A percentile compares a stretch with the other conserved stretches of the same genome.
Evolutionary conservation across 1,284 basidiomycete genomes (phyloP).

Genomic region (Ustilago trichophora): DNA sequence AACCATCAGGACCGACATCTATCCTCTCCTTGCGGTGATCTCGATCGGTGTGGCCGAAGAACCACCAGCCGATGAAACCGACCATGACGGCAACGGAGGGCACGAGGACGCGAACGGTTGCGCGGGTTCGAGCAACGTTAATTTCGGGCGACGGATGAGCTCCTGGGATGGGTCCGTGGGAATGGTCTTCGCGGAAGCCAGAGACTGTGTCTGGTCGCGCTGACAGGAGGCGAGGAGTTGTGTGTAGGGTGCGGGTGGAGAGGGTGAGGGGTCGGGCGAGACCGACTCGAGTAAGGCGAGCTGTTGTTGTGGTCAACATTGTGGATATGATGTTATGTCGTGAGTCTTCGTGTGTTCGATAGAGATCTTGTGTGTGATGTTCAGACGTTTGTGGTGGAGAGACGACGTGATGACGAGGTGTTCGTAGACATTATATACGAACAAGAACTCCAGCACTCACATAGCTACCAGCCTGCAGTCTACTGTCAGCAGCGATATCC

Average conservation of each 20-base stretch:
- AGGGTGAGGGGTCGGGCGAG: background rate
- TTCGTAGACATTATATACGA: background rate
- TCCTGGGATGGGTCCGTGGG: conserved; percentile 35
- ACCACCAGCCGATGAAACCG: conserved; percentile 50
- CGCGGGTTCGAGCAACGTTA: conserved; percentile 28
- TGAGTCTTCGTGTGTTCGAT: background rate
- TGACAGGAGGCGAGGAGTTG: conserved; percentile 15
- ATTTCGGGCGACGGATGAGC: conserved; percentile 40
- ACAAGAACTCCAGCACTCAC: background rate
- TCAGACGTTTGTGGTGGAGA: too few relatives aligned
- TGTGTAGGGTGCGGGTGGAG: conserved; percentile 4
- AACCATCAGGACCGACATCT: conserved; percentile 31
- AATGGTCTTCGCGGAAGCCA: conserved; percentile 28
- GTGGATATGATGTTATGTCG: conserved; percentile 7
- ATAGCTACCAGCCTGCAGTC: too few relatives aligned
- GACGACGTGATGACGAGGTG: background rate
- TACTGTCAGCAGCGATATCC: too few relatives aligned
- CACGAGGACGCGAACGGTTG: conserved; percentile 42
- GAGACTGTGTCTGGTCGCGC: conserved; percentile 39
- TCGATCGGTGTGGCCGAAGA: conserved; percentile 42
- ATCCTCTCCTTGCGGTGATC: conserved; percentile 30
- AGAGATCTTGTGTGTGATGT: background rate
- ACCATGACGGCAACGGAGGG: conserved; percentile 40
- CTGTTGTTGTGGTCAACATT: conserved; percentile 19
- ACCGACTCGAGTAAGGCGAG: conserved; percentile 9